These are phyloP conservation scores for Spathaspora sp. DNA, from an alignment of 1,139 yeast species.

Conservation along the genomic window DNA sequence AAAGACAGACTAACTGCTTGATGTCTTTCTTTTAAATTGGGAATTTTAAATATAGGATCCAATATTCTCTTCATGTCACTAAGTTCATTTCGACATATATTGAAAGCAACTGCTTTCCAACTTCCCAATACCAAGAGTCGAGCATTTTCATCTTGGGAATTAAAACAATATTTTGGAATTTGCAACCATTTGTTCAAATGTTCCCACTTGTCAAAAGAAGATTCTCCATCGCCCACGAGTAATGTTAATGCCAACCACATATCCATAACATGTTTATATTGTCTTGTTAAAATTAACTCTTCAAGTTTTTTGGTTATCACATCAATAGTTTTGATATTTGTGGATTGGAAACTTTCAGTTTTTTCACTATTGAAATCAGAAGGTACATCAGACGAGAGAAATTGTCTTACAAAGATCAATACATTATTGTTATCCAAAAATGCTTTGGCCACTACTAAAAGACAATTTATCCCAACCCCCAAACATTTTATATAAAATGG, in stretches of 20 bases:
- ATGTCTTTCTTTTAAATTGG: slow-evolving; percentile 15
- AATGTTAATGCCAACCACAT: slow-evolving; percentile 43
- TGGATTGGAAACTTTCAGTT: slow-evolving; percentile 11
- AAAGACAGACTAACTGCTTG: slow-evolving; percentile 19
- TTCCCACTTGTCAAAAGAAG: slow-evolving; percentile 34
- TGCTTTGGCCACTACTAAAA: slow-evolving; percentile 37
- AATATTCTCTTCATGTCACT: slow-evolving; percentile 21
- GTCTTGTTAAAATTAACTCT: slow-evolving; percentile 24
- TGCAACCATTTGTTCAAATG: slow-evolving; percentile 34
- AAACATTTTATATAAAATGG: slow-evolving; percentile 35
- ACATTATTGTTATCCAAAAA: slow-evolving; percentile 32
- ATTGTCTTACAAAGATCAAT: slow-evolving; percentile 23
- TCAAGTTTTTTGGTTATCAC: slow-evolving; percentile 25
- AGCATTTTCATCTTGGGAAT: slow-evolving; percentile 23
- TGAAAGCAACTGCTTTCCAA: slow-evolving; percentile 41
- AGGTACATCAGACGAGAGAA: slow-evolving; percentile 23
- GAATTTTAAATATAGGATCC: slow-evolving; percentile 17
- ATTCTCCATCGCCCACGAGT: slow-evolving; percentile 20
- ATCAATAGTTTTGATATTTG: slow-evolving; percentile 20
- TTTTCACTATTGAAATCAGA: slow-evolving; percentile 16
- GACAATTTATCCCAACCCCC: slow-evolving; percentile 23
- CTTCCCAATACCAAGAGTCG: slow-evolving; percentile 30
- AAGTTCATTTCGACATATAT: slow-evolving; percentile 34
- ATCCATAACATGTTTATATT: slow-evolving; percentile 39
- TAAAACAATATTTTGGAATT: slow-evolving; percentile 32